Evolutionary conservation across 768 basidiomycete genomes (phyloP), one percentile per base, ranked within the genome.

Genomic region (Austroboletus eburneus): DNA sequence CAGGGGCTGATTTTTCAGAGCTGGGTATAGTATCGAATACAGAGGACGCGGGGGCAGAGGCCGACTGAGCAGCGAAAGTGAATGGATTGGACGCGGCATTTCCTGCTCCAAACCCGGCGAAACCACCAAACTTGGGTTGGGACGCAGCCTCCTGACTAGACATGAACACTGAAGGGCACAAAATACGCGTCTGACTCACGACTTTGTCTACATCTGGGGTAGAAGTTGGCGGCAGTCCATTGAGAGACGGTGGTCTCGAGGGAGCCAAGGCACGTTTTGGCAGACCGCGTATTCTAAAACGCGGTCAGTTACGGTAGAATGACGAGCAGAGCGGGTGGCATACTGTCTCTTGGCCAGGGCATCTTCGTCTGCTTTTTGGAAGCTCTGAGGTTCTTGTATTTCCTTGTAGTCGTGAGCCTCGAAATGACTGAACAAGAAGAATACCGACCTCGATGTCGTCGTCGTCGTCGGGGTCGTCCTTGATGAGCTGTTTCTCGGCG

Each of bases 401-500:
- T 78, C 75, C 78, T 80, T 54, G 45, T 36, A 12, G 14, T 14
- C 2, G 34, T 61, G 43, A 63, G 54, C 21, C 13, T 12, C 6
- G 25, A 22, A 21, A 14, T 22, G n/a, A 34, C 2, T 20, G 3
- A 13, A 5, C 4, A 12, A 27, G 37, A 17, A 3, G 2, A 7
- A 21, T 9, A 32, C 57, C 22, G 14, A 69, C 66, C 62, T 69
- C 57, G n/a, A 65, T 57, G 10, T 65, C 64, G 5, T 71, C 70
- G 16, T 65, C 68, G 16, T 68, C 70, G 21, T 70, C 72, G 17
- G 41, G 58, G 22, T 67, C 72, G 48, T 82, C 83, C 56, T 80
- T 87, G 10, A 74, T 72, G 27, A 91, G 59, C 56, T 91, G 84
- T 50, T 68, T 77, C 42, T 89, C 87, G 61, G 87, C 87, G 45